These are phyloP conservation scores for Thalassiosira oceanica DNA, from an alignment of 352 stramenopile genomes.

Conservation along the genomic window DNA sequence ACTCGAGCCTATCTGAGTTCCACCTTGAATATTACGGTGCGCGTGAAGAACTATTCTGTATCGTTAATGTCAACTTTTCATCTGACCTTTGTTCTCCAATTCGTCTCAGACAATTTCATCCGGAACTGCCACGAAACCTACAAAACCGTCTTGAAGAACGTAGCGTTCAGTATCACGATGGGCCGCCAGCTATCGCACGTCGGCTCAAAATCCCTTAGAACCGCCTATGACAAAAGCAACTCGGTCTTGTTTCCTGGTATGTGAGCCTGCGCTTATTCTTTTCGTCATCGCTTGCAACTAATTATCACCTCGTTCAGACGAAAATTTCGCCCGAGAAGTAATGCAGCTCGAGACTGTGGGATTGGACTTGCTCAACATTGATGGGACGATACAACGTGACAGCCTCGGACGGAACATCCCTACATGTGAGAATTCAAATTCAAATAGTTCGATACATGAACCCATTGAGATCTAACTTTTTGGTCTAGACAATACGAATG, in stretches of 20 bases:
- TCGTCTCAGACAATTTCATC: constrained; percentile 36
- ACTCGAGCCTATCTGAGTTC: constrained; percentile 4
- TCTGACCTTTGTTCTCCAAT: too few relatives aligned
- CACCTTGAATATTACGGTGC: constrained; percentile 15
- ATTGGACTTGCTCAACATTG: constrained; percentile 46
- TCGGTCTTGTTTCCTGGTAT: constrained; percentile 2
- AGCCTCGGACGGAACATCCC: not conserved
- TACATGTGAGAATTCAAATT: constrained; percentile 9
- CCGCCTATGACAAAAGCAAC: not conserved
- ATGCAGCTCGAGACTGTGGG: constrained; percentile 68
- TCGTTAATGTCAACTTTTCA: too few relatives aligned
- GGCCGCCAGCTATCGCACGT: constrained; percentile 23
- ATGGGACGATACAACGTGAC: constrained; percentile 21
- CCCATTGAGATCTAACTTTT: too few relatives aligned
- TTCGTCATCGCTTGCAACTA: not conserved
- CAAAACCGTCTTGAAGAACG: constrained; percentile 27
- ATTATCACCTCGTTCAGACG: not conserved
- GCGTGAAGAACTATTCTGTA: too few relatives aligned
- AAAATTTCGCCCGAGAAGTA: constrained; percentile 20
- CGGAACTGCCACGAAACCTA: constrained; percentile 23
- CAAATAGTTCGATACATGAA: not conserved
- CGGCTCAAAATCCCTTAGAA: constrained; percentile 13
- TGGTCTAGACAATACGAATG: constrained; percentile 46
- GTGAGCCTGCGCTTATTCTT: not conserved
- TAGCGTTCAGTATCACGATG: constrained; percentile 37